phyloP scores from a whole-genome alignment of 73 alveolate genomes.

The Paramecium primaurelia region DNA sequence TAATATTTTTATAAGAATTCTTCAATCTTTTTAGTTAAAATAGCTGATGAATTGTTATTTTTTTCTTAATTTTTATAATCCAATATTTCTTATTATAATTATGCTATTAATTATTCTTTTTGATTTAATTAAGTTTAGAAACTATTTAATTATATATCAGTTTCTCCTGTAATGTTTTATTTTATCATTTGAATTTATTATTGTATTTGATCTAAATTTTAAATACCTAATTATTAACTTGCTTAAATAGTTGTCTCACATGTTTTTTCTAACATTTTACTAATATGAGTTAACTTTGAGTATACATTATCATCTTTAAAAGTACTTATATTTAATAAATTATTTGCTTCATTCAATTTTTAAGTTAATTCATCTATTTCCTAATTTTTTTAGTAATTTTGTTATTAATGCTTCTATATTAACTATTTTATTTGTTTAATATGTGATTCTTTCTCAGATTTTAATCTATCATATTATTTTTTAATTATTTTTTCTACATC shows the following conservation, averaged over 20 bases:
- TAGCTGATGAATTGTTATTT: neutral
- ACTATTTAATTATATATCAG: neutral
- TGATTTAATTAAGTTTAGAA: neutral
- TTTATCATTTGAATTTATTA: neutral
- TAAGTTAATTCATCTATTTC: neutral
- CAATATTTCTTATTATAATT: neutral
- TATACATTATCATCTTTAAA: neutral
- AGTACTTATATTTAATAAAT: neutral
- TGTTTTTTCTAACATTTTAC: neutral
- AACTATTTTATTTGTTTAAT: neutral
- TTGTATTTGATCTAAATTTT: neutral
- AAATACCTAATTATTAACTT: neutral
- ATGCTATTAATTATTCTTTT: neutral
- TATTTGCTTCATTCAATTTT: neutral
- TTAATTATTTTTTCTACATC: neutral
- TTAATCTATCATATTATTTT: neutral
- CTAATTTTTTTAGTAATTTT: neutral
- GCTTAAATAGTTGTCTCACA: neutral
- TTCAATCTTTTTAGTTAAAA: neutral
- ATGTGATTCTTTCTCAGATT: neutral
- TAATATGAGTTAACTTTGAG: neutral
- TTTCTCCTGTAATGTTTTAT: neutral
- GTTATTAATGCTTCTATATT: neutral
- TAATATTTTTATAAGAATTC: neutral
- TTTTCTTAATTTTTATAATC: neutral